Evolutionary conservation across 805 yeast genomes (phyloP).

Genomic region (Wickerhamiella qilinensis): DNA sequence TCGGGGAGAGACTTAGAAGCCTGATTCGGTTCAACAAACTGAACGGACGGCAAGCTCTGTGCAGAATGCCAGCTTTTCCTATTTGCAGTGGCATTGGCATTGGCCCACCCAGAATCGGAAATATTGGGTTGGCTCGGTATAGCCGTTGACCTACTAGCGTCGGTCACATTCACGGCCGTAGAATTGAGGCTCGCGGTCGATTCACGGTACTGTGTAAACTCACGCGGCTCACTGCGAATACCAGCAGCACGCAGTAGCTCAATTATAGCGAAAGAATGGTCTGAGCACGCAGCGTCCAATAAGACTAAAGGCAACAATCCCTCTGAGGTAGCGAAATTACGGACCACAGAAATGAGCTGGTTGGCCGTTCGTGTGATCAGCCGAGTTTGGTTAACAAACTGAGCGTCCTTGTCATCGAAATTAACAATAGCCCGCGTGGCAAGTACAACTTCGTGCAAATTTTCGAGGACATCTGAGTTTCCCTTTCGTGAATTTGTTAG

Average conservation of each 20-base stretch:
- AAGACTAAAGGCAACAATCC: constrained; percentile 53
- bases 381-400: constrained; percentile 6
- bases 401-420: constrained; percentile 8
- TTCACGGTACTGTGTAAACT: neutral
- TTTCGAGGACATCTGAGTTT: constrained; percentile 16
- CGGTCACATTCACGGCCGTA: too few species aligned
- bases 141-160: too few species aligned
- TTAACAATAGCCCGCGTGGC: constrained; percentile 19
- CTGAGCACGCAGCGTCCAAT: constrained; percentile 61
- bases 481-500: constrained; percentile 18
- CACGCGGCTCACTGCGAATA: neutral
- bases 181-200: neutral
- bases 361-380: constrained; percentile 51
- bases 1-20: too few species aligned
- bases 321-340: constrained; percentile 53
- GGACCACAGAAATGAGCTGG: constrained; percentile 57
- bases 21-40: too few species aligned
- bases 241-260: constrained; percentile 17
- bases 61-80: too few species aligned
- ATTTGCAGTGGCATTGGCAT: too few species aligned
- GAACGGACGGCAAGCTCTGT: too few species aligned
- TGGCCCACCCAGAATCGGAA: too few species aligned
- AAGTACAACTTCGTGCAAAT: constrained; percentile 21
- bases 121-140: too few species aligned
- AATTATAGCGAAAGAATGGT: constrained; percentile 43